Evolutionary conservation across 176 grass and related monocot species (phyloP).

Genomic region (Paspalum vaginatum): DNA sequence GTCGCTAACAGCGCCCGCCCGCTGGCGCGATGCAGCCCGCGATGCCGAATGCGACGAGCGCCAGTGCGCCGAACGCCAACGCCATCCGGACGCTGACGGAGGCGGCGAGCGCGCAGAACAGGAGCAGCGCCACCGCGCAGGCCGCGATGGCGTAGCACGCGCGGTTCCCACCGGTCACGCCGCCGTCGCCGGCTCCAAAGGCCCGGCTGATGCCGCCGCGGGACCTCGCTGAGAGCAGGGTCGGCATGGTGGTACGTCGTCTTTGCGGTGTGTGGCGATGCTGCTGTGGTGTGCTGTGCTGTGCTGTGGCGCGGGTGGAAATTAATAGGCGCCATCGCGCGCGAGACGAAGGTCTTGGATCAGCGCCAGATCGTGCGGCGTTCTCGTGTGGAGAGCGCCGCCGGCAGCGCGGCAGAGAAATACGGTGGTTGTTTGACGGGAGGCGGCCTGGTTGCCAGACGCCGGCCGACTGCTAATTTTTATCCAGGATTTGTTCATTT

Average conservation of each 20-base stretch:
- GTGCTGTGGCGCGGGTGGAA: neutral
- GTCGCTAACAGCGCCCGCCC: neutral
- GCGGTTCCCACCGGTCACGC: neutral
- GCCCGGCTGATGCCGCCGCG: neutral
- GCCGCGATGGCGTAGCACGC: constrained; percentile 24
- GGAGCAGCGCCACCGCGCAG: neutral
- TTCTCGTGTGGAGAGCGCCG: constrained; percentile 19
- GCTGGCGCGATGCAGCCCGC: neutral
- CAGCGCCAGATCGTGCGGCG: neutral
- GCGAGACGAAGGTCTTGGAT: neutral
- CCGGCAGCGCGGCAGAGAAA: neutral
- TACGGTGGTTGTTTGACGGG: constrained; percentile 17
- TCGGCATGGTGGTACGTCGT: neutral
- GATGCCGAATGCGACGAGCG: neutral
- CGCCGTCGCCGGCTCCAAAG: neutral
- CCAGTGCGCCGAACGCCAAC: constrained; percentile 20
- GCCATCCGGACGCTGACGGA: constrained; percentile 38
- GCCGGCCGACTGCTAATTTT: neutral
- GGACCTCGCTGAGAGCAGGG: constrained; percentile 6
- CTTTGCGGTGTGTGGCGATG: too few relatives aligned
- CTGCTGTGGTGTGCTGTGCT: neutral
- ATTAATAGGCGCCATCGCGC: neutral
- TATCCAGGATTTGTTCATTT: neutral
- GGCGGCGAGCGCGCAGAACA: constrained; percentile 44
- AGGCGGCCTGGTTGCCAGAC: neutral